Base-by-base conservation (phyloP, 2,329 filamentous ascomycete genomes). In the Neopestalotiopsis sp. region DNA sequence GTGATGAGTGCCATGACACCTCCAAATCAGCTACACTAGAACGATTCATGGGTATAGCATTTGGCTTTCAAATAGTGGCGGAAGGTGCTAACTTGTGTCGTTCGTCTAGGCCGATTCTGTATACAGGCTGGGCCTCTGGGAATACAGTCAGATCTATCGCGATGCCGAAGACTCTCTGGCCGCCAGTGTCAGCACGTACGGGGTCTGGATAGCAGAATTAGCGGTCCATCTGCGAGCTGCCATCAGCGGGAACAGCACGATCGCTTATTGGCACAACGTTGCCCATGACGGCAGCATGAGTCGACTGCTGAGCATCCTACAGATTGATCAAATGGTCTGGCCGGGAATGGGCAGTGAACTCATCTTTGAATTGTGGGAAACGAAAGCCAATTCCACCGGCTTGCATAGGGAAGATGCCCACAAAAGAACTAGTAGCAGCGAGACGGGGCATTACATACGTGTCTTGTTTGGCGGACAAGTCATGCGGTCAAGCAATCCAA, bases 321-420 rank as follows among this genome's bases (percentile, higher is more conserved):
- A 95, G 80, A 75, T 92, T 1, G 90, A 94, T 28, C 78, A 84
- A 66, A 95, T 95, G 92, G 89, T 94, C 1, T 95, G 93, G 93
- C 93, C 93, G 0, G 93, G 93, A 0, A 94, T 95, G 92, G 93
- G 93, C 0, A 85, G 89, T 10, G 93, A 95, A 80, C 84, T 95
- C 0, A 88, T 94, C 0, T 94, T 95, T 76, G 93, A 95, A 81
- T 76, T 95, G 38, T 94, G 90, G 74, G 82, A 79, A 73, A 84
- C 82, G 73, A 77, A 78, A 57, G 71, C 75, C n/a, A 38, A 40
- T 30, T 14, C 32, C 12, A 24, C 59, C 32, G 17, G 9, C 13
- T 14, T 30, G 24, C 7, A 20, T 7, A 59, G 17, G 12, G 4
- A n/a, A 28, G 14, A 12, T 72, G 75, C 32, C 49, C 66, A 30